phyloP scores from a whole-genome alignment of 371 early-diverging fungal genomes.

The Mucor ambiguus region DNA sequence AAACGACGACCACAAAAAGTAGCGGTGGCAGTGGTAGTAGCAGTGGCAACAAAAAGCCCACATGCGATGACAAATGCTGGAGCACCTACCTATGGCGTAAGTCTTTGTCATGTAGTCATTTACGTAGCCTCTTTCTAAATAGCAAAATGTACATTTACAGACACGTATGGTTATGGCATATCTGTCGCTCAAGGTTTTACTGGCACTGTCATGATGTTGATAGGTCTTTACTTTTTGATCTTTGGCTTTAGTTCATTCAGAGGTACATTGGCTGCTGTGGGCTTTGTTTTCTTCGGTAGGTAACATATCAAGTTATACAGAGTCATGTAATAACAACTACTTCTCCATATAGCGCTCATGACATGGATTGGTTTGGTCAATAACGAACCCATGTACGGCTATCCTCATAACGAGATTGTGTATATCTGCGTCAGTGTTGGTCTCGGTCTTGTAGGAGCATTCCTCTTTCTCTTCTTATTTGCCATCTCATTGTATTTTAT shows the following conservation, averaged over 20 bases:
- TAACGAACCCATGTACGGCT: conserved; percentile 38
- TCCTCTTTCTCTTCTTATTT: conserved; percentile 32
- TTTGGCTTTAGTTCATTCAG: conserved; percentile 42
- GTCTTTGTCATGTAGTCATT: background rate
- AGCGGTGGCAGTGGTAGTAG: conserved; percentile 4
- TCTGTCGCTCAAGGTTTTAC: conserved; percentile 36
- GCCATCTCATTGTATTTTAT: conserved; percentile 40
- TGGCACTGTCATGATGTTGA: conserved; percentile 34
- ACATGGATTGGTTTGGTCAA: conserved; percentile 48
- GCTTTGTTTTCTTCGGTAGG: conserved; percentile 45
- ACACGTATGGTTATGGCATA: conserved; percentile 39
- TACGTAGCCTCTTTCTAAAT: background rate
- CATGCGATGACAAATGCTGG: conserved; percentile 34
- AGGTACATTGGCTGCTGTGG: conserved; percentile 35
- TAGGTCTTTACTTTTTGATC: conserved; percentile 35
- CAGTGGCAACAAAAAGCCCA: background rate
- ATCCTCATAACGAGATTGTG: conserved; percentile 32
- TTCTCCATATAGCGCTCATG: conserved; percentile 26
- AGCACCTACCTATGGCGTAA: conserved; percentile 36
- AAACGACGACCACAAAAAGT: conserved; percentile 12
- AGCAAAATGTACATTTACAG: conserved; percentile 14
- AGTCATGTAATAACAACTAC: background rate
- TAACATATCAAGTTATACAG: background rate
- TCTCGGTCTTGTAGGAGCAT: conserved; percentile 33
- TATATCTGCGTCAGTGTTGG: conserved; percentile 29